A percentile compares a stretch with the other conserved stretches of the same genome.
Conservation (phyloP, 768 basidiomycete genomes). For the Tylopilus balloui region DNA sequence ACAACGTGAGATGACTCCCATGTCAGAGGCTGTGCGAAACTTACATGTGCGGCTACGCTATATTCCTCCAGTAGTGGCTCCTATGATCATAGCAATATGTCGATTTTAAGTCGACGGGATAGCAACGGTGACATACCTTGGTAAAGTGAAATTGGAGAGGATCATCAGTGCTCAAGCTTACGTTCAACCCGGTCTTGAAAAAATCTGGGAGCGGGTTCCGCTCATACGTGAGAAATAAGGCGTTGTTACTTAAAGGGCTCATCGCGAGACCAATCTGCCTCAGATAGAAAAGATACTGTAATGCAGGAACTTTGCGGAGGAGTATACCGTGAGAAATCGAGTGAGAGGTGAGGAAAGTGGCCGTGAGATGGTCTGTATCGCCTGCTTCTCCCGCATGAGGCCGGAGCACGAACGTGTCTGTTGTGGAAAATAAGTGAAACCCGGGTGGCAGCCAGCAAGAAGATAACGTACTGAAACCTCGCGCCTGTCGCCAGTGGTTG, state of each 20-base stretch:
- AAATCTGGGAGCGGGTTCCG: slow-evolving; percentile 96
- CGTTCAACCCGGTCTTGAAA: slow-evolving; percentile 93
- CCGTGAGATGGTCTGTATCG: slow-evolving; percentile 94
- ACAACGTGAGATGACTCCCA: background rate
- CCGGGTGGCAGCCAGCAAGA: slow-evolving; percentile 1
- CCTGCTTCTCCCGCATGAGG: slow-evolving; percentile 98
- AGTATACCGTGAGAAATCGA: slow-evolving; percentile 99
- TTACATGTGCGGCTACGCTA: slow-evolving; percentile 92
- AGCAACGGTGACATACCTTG: slow-evolving; percentile 51
- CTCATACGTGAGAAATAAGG: slow-evolving; percentile 94
- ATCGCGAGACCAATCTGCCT: slow-evolving; percentile 98
- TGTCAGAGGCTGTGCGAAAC: slow-evolving; percentile 20
- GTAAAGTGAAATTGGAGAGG: slow-evolving; percentile 98
- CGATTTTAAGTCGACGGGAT: background rate
- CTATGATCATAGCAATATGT: slow-evolving; percentile 35
- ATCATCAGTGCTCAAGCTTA: slow-evolving; percentile 94
- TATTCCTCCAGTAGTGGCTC: slow-evolving; percentile 96
- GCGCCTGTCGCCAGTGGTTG: slow-evolving; percentile 82
- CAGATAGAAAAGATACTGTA: slow-evolving; percentile 96
- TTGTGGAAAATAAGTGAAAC: background rate
- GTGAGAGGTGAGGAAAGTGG: slow-evolving; percentile 93
- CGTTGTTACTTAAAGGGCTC: slow-evolving; percentile 98
- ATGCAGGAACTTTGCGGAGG: slow-evolving; percentile 92
- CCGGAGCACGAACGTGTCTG: slow-evolving; percentile 94
- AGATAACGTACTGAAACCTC: slow-evolving; percentile 81